Conservation (phyloP, 768 basidiomycete species). For the Suillus brevipes region DNA sequence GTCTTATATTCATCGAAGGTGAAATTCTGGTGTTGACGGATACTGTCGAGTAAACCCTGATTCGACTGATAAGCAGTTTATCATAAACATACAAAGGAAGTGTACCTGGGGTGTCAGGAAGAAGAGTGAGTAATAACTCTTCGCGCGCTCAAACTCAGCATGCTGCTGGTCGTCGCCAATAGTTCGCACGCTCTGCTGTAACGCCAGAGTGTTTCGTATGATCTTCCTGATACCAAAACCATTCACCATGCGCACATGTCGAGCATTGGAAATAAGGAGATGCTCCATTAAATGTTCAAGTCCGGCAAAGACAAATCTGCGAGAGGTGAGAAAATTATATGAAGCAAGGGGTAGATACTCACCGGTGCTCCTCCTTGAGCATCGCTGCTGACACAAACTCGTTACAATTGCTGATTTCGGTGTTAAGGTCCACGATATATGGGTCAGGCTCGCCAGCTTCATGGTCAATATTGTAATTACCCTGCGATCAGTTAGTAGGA, state of each 20-base stretch:
- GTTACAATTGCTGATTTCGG: constrained; percentile 74
- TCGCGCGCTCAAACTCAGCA: constrained; percentile 73
- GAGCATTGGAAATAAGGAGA: constrained; percentile 73
- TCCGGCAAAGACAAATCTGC: constrained; percentile 86
- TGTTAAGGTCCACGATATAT: constrained; percentile 82
- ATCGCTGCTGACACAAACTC: constrained; percentile 65
- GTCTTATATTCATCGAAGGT: constrained; percentile 91
- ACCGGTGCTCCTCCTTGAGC: constrained; percentile 68
- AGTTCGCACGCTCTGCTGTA: constrained; percentile 88
- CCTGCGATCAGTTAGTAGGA: constrained; percentile 45
- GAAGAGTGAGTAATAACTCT: constrained; percentile 83
- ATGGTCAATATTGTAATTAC: constrained; percentile 78
- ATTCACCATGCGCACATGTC: constrained; percentile 68
- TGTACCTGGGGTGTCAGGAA: constrained; percentile 67
- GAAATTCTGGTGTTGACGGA: constrained; percentile 64
- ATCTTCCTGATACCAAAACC: constrained; percentile 83
- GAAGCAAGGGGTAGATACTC: constrained; percentile 27
- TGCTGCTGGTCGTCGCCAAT: constrained; percentile 60
- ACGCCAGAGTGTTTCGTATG: constrained; percentile 81
- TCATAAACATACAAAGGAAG: constrained; percentile 6
- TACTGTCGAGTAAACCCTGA: constrained; percentile 76
- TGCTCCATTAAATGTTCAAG: constrained; percentile 84
- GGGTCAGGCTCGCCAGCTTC: constrained; percentile 93
- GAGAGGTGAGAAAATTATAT: constrained; percentile 12
- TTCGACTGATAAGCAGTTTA: background rate